phyloP scores from a whole-genome alignment of 2,329 filamentous ascomycete species.

The Aspergillus quadricinctus region DNA sequence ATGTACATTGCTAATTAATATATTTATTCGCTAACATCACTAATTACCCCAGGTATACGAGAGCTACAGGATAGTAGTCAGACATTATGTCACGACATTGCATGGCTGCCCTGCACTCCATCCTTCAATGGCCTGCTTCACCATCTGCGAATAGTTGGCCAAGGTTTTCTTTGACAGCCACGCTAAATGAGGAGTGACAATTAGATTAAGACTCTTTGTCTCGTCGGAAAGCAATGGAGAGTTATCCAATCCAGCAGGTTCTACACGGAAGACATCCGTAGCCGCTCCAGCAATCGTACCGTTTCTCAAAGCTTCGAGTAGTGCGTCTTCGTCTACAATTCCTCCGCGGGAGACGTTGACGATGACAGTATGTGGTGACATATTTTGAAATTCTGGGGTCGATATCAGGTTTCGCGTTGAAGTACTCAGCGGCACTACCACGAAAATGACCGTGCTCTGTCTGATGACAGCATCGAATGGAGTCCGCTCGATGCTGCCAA shows the following conservation, averaged over 20 bases:
- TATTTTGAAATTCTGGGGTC: conserved; percentile 40
- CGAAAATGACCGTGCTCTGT: conserved; percentile 27
- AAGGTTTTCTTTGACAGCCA: conserved; percentile 50
- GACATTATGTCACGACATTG: conserved; percentile 14
- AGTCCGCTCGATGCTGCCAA: conserved; percentile 10
- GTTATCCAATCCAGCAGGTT: conserved; percentile 44
- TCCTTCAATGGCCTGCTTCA: conserved; percentile 47
- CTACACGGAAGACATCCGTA: conserved; percentile 48
- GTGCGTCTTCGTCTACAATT: conserved; percentile 48
- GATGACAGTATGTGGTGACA: conserved; percentile 43
- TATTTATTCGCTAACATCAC: neutral
- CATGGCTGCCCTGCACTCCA: conserved; percentile 35
- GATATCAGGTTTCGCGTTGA: conserved; percentile 33
- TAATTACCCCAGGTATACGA: neutral
- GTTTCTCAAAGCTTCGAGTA: conserved; percentile 44
- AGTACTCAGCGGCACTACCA: conserved; percentile 27
- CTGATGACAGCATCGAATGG: conserved; percentile 28
- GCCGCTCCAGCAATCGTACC: conserved; percentile 47
- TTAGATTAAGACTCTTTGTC: conserved; percentile 45
- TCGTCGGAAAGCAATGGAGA: conserved; percentile 44
- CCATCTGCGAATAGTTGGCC: conserved; percentile 41
- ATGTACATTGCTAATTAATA: neutral
- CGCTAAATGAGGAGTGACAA: conserved; percentile 51
- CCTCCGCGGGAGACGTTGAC: conserved; percentile 50
- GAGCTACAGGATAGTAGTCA: neutral